Base-by-base conservation (phyloP, 768 basidiomycete genomes). In the Auriculariales sp. region DNA sequence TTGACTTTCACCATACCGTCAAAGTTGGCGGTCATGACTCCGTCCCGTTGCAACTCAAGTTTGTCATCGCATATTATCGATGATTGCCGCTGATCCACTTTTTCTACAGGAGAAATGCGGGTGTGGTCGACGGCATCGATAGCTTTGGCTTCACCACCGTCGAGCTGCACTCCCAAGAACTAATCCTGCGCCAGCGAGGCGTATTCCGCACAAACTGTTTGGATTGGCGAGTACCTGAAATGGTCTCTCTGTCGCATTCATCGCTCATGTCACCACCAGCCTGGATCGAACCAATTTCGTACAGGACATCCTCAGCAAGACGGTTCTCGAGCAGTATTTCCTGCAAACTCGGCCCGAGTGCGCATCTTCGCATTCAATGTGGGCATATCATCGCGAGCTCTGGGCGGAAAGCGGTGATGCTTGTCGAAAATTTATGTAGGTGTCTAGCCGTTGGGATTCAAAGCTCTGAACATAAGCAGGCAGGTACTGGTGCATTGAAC, bases 361-460 rank as follows among this genome's bases (percentile, higher is more conserved):
- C 84, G 59, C 78, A 27, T 72, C 75, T 48, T 78, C 78, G 9
- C 70, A 68, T 51, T 65, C 74, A 6, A 68, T 98, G 9, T 97
- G 92, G 89, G 71, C 77, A 0, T 71, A 86, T 42, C 94, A 98
- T 64, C 79, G 93, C 19, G 87, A 93, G 61, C 68, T 98, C 3
- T 99, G 93, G 93, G 95, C 95, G 1, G 94, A 93, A 68, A 94
- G 91, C 58, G 92, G 92, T 11, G 92, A 95, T 61, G 86, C 88
- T 63, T 99, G 32, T 91, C 88, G 15, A 81, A 82, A 51, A 94
- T 94, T 55, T 99, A 99, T 63, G 93, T 93, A 33, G 95, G 86
- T 31, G 39, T 24, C 17, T 6, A 22, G 17, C 39, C 35, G 14
- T 32, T 7, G 15, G 22, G 35, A 7, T 36, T 11, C n/a, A n/a